Evolutionary conservation across 2,329 filamentous ascomycete species (phyloP).

Genomic region (Botryotinia calthae): DNA sequence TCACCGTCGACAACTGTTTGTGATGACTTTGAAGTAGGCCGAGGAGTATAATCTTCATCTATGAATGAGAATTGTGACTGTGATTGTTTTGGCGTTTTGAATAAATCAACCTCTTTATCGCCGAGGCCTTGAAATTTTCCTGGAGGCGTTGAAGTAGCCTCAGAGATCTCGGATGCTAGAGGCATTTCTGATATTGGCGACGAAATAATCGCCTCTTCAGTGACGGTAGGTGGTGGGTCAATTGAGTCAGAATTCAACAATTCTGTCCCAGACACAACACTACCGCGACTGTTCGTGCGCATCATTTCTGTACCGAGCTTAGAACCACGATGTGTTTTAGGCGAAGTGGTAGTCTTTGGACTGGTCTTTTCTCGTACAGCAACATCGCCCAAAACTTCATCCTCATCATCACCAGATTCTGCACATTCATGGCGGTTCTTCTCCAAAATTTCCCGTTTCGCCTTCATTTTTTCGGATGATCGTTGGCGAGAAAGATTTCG

Average conservation of each 20-base stretch:
- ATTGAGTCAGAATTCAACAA: conserved; percentile 18
- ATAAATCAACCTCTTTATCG: conserved; percentile 29
- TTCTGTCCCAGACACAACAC: conserved; percentile 48
- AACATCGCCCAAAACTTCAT: conserved; percentile 75
- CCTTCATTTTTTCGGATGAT: conserved; percentile 70
- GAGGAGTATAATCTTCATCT: conserved; percentile 17
- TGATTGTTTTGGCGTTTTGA: conserved; percentile 35
- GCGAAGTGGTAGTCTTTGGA: conserved; percentile 49
- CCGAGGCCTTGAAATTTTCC: conserved; percentile 31
- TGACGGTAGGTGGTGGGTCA: conserved; percentile 34
- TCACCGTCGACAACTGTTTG: neutral
- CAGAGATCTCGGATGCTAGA: conserved; percentile 30
- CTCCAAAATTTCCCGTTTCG: conserved; percentile 73
- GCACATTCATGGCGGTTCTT: conserved; percentile 69
- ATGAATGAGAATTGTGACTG: conserved; percentile 17
- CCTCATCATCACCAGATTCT: conserved; percentile 92
- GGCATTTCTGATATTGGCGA: conserved; percentile 26
- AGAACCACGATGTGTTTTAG: conserved; percentile 65
- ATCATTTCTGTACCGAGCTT: conserved; percentile 97
- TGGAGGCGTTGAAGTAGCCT: conserved; percentile 34
- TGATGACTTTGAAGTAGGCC: conserved; percentile 6
- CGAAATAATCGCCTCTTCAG: conserved; percentile 20
- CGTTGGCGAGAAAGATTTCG: conserved; percentile 52
- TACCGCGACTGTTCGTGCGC: conserved; percentile 92
- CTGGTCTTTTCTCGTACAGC: conserved; percentile 41